A percentile compares a stretch with the other conserved stretches of the same genome.
Evolutionary conservation across 176 grass and related monocot genomes (phyloP).

Genomic region (Melocanna baccifera): DNA sequence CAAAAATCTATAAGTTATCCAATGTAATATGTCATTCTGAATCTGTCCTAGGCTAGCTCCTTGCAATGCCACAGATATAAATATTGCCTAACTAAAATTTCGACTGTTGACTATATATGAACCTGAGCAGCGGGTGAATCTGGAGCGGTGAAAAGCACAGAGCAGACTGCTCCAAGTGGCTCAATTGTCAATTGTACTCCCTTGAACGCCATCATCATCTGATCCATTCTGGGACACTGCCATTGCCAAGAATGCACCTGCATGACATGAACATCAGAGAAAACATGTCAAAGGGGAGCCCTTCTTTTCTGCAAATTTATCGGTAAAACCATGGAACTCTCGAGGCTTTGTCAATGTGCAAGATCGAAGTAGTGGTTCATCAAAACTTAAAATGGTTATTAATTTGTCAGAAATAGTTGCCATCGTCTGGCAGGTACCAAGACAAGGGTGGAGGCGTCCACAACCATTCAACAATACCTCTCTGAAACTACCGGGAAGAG

Average conservation of each 20-base stretch:
- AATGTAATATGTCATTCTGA: not conserved
- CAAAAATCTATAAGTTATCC: too few species aligned
- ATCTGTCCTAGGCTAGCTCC: not conserved
- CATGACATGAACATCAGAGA: not conserved
- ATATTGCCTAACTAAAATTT: not conserved
- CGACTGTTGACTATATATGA: not conserved
- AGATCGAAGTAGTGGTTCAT: not conserved
- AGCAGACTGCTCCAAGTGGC: conserved; percentile 82
- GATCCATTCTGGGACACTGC: conserved; percentile 65
- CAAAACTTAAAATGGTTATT: too few species aligned
- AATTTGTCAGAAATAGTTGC: too few species aligned
- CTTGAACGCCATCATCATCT: conserved; percentile 66
- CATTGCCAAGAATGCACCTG: conserved; percentile 94
- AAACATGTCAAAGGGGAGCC: not conserved
- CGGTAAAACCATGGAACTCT: not conserved
- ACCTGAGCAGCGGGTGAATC: conserved; percentile 71
- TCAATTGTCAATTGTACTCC: conserved; percentile 73
- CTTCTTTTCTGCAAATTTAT: not conserved
- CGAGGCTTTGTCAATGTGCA: not conserved
- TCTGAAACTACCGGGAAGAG: not conserved
- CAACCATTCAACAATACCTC: not conserved
- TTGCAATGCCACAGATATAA: not conserved
- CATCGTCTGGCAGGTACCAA: not conserved
- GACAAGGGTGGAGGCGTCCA: not conserved
- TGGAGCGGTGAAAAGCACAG: conserved; percentile 71